These are phyloP conservation scores for Antitrichia curtipendula DNA, from an alignment of 225 moss, liverwort and hornwort genomes.

Conservation along the genomic window DNA sequence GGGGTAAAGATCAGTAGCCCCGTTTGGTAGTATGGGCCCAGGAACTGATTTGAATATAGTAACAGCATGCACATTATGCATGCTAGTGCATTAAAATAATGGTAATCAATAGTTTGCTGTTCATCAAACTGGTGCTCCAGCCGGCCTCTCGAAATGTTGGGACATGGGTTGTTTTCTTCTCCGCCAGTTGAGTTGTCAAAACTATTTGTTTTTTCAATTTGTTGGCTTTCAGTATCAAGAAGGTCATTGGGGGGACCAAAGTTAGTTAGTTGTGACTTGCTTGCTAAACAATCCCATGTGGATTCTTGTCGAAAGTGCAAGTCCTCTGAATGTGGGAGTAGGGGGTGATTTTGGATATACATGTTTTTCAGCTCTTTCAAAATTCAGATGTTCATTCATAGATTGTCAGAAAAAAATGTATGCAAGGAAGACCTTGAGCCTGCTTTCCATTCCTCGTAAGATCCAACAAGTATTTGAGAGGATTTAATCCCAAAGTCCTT, in stretches of 20 bases:
- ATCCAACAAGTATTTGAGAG: no score
- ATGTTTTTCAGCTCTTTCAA: neutral
- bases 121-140: neutral
- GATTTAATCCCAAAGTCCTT: no score
- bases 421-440: no score
- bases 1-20: no score
- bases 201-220: neutral
- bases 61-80: neutral
- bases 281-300: neutral
- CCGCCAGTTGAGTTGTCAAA: neutral
- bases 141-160: neutral
- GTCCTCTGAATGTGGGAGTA: neutral
- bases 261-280: neutral
- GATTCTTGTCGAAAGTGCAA: neutral
- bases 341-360: neutral
- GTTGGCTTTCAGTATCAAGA: neutral
- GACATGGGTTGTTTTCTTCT: neutral
- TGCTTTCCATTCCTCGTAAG: no score
- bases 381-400: fast-evolving
- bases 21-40: neutral
- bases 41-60: no score
- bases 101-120: neutral
- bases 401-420: neutral
- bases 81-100: neutral
- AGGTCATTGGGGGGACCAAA: neutral